Conservation (phyloP, 768 basidiomycete species). For the Holtermanniella nyarrowii region DNA sequence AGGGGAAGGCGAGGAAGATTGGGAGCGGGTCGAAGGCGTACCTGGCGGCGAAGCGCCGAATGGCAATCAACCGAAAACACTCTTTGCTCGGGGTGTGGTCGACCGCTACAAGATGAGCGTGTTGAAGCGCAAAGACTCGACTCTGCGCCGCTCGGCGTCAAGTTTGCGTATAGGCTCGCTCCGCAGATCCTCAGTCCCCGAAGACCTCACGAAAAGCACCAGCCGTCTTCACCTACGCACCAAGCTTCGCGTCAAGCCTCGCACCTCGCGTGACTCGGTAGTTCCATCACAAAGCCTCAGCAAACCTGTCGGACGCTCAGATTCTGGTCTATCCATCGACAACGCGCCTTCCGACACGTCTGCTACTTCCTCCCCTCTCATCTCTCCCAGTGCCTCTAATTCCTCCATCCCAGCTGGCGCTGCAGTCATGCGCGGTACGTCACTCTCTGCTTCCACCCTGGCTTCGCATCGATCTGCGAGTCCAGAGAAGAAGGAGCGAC, state of each 20-base stretch:
- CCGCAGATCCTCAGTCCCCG: background rate
- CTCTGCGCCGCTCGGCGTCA: background rate
- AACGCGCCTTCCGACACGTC: background rate
- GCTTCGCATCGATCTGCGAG: background rate
- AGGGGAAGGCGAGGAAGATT: background rate
- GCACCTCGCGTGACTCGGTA: background rate
- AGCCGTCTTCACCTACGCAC: background rate
- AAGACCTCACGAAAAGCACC: background rate
- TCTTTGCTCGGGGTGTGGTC: slow-evolving; percentile 12
- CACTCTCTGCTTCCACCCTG: background rate
- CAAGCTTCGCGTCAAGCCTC: background rate
- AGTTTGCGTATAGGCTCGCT: background rate
- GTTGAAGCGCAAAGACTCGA: slow-evolving; percentile 6
- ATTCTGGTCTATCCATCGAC: background rate
- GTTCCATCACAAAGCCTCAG: background rate
- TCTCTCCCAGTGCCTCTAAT: background rate
- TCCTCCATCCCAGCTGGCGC: background rate
- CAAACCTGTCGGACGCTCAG: background rate
- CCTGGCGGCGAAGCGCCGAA: background rate
- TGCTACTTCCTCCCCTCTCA: background rate
- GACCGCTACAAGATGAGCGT: slow-evolving; percentile 11
- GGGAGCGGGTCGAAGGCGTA: background rate
- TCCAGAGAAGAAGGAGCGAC: background rate
- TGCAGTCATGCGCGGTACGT: background rate
- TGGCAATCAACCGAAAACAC: background rate